These are phyloP conservation scores for Giardia muris DNA, from an alignment of 208 protist genomes.

Conservation along the genomic window DNA sequence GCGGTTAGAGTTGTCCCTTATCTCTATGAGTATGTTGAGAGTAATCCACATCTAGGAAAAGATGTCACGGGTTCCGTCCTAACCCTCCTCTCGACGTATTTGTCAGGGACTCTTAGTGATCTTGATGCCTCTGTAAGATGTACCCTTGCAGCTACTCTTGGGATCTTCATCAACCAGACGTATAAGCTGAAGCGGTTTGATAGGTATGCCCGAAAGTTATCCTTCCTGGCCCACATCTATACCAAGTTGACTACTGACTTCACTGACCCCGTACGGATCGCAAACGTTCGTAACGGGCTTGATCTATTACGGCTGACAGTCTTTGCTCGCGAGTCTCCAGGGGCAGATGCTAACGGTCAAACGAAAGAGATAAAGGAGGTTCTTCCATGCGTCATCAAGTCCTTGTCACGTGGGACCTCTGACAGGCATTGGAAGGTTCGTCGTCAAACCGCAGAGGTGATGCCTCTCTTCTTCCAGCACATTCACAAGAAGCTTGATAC, in stretches of 20 bases:
- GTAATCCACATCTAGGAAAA: background rate
- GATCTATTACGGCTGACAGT: background rate
- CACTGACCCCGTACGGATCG: background rate
- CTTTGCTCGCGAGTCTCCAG: background rate
- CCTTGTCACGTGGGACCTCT: background rate
- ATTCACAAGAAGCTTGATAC: conserved; percentile 16
- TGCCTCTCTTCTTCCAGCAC: conserved; percentile 22
- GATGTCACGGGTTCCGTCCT: background rate
- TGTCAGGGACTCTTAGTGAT: background rate
- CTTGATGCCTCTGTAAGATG: background rate
- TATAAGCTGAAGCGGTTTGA: background rate
- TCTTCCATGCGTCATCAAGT: conserved; percentile 1
- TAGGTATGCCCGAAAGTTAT: background rate
- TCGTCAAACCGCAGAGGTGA: background rate
- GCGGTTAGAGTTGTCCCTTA: background rate
- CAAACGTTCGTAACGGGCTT: background rate
- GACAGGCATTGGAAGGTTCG: conserved; percentile 19
- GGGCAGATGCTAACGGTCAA: background rate
- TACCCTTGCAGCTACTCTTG: background rate
- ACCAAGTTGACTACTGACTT: background rate
- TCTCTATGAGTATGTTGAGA: background rate
- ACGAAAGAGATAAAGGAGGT: conserved; percentile 18
- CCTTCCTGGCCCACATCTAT: background rate
- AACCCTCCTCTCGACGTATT: background rate
- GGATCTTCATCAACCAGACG: background rate